A percentile compares a stretch with the other conserved stretches of the same genome.
These are phyloP conservation scores for Sequoiadendron giganteum DNA, from an alignment of 75 land plant species.

Conservation along the genomic window DNA sequence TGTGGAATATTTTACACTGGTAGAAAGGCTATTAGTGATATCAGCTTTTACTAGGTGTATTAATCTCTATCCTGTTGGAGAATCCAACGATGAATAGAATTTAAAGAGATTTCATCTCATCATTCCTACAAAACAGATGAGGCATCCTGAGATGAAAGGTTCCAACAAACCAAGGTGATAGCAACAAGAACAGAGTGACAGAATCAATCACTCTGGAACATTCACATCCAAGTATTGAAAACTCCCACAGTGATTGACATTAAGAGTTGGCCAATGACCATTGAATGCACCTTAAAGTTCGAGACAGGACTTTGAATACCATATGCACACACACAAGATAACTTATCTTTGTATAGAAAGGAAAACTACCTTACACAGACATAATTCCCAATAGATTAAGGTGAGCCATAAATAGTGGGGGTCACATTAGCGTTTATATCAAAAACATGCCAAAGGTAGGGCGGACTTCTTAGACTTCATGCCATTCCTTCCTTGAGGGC, in stretches of 20 bases:
- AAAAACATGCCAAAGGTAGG: too few species aligned
- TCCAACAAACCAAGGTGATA: background rate
- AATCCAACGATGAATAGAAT: background rate
- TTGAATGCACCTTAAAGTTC: too few species aligned
- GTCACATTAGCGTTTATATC: background rate
- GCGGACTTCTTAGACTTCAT: too few species aligned
- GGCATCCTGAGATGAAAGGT: background rate
- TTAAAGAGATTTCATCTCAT: too few species aligned
- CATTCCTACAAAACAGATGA: background rate
- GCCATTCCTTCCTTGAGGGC: too few species aligned
- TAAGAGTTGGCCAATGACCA: too few species aligned
- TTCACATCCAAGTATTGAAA: too few species aligned
- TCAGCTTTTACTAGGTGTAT: background rate
- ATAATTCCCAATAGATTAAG: background rate
- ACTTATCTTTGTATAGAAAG: too few species aligned
- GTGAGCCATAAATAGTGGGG: background rate
- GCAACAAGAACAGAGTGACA: background rate
- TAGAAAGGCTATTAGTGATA: background rate
- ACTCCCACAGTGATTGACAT: background rate
- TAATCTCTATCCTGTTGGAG: background rate
- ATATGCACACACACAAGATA: too few species aligned
- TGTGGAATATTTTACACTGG: background rate
- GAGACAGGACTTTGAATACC: too few species aligned
- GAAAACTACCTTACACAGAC: too few species aligned
- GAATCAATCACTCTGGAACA: background rate